Conservation (phyloP, 1,284 basidiomycete genomes). For the Puccinia novopanici region DNA sequence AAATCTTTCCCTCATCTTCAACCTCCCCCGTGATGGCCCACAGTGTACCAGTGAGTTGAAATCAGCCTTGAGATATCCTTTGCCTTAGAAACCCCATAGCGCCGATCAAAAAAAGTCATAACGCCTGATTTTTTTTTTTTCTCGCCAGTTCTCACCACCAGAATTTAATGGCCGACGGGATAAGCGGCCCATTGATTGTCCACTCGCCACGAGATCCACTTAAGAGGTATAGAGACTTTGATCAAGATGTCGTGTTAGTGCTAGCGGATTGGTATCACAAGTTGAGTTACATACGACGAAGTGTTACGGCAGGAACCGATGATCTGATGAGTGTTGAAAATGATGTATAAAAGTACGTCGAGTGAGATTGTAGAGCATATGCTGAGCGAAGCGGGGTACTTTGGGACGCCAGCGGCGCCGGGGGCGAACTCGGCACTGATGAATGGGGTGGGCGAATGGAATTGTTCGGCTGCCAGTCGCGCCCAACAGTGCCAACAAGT, state of each 20-base stretch:
- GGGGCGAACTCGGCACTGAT: slow-evolving; percentile 63
- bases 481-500: slow-evolving; percentile 23
- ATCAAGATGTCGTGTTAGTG: slow-evolving; percentile 58
- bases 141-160: slow-evolving; percentile 42
- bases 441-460: slow-evolving; percentile 61
- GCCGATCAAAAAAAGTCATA: too few species aligned
- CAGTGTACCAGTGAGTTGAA: slow-evolving; percentile 47
- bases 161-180: slow-evolving; percentile 43
- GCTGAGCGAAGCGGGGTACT: slow-evolving; percentile 53
- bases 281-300: too few species aligned
- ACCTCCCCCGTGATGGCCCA: neutral
- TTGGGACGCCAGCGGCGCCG: slow-evolving; percentile 56
- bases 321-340: neutral
- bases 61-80: neutral
- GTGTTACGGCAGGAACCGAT: too few species aligned
- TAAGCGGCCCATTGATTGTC: slow-evolving; percentile 55
- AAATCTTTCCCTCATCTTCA: neutral
- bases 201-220: slow-evolving; percentile 57
- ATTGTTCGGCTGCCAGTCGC: slow-evolving; percentile 25
- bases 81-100: neutral
- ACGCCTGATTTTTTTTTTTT: too few species aligned
- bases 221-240: slow-evolving; percentile 56
- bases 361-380: slow-evolving; percentile 49
- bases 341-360: slow-evolving; percentile 35
- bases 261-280: slow-evolving; percentile 63